Conservation (phyloP, 768 basidiomycete species). For the Leucosporidium yakuticum region DNA sequence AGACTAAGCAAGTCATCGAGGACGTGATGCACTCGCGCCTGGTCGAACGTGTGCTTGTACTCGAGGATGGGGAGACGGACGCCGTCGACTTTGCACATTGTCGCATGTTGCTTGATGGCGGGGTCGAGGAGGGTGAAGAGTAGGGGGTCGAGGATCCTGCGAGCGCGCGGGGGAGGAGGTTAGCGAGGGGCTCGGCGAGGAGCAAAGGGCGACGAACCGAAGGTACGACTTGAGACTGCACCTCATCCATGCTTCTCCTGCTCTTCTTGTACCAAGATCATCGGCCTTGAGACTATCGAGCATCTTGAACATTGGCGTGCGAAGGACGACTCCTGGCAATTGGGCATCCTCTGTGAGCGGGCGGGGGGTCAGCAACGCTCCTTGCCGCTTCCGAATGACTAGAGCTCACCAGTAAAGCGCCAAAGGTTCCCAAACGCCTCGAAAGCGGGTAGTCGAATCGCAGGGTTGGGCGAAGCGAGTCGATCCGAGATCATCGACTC, state of each 20-base stretch:
- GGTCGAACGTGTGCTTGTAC: slow-evolving; percentile 73
- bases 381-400: too few species aligned
- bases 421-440: slow-evolving; percentile 90
- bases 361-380: not conserved
- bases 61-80: slow-evolving; percentile 61
- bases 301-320: slow-evolving; percentile 78
- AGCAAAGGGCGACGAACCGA: slow-evolving; percentile 52
- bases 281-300: slow-evolving; percentile 73
- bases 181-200: not conserved
- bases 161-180: slow-evolving; percentile 8
- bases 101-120: slow-evolving; percentile 53
- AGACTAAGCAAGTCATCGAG: slow-evolving; percentile 71
- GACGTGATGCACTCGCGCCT: slow-evolving; percentile 63
- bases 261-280: slow-evolving; percentile 64
- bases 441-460: slow-evolving; percentile 55
- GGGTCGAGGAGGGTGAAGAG: slow-evolving; percentile 71
- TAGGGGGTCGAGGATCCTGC: slow-evolving; percentile 83
- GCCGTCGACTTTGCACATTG: slow-evolving; percentile 54
- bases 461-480: slow-evolving; percentile 56
- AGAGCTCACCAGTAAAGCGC: slow-evolving; percentile 67
- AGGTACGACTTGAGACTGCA: slow-evolving; percentile 86
- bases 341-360: slow-evolving; percentile 62
- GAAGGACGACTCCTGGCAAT: slow-evolving; percentile 74
- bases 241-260: slow-evolving; percentile 96
- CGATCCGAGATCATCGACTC: slow-evolving; percentile 72